A percentile compares a stretch with the other conserved stretches of the same genome.
phyloP scores from a whole-genome alignment of 2,329 filamentous ascomycete species.

The Pseudogymnoascus sp. region DNA sequence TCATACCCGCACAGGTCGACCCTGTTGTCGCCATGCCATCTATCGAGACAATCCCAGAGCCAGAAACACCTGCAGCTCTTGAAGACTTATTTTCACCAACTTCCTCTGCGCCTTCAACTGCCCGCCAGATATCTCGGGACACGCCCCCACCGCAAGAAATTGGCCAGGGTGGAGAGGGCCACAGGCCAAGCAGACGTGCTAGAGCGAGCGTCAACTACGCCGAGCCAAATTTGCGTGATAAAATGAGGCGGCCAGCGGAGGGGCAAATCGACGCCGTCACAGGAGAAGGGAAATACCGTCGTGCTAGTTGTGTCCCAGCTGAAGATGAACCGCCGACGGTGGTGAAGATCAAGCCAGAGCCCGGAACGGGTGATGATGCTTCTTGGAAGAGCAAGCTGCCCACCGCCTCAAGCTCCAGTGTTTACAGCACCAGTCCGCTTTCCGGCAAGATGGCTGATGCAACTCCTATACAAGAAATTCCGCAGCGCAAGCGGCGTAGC shows the following conservation, averaged over 20 bases:
- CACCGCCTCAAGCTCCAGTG: constrained; percentile 16
- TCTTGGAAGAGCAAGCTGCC: constrained; percentile 24
- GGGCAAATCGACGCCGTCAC: constrained; percentile 66
- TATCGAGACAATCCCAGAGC: constrained; percentile 27
- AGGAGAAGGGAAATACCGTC: constrained; percentile 45
- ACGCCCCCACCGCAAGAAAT: constrained; percentile 54
- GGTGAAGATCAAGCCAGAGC: constrained; percentile 22
- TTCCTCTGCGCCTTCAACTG: constrained; percentile 39
- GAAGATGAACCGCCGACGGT: constrained; percentile 18
- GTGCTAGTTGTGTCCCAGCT: constrained; percentile 20
- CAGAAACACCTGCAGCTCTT: constrained; percentile 30
- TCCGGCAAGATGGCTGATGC: constrained; percentile 19
- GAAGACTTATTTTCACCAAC: constrained; percentile 37
- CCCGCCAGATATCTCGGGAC: constrained; percentile 32
- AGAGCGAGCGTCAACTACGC: constrained; percentile 68
- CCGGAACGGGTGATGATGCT: constrained; percentile 20
- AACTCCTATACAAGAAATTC: constrained; percentile 21
- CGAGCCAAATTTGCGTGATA: constrained; percentile 70
- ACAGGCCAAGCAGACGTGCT: constrained; percentile 58
- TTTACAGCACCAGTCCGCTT: constrained; percentile 25
- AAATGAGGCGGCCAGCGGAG: constrained; percentile 75
- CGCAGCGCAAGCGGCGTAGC: constrained; percentile 25
- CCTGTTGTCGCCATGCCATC: constrained; percentile 13
- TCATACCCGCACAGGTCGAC: constrained; percentile 12
- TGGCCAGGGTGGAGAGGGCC: constrained; percentile 45